Base-by-base conservation (phyloP, 1,284 basidiomycete species). In the Ceratorhiza oryzae-sativae region DNA sequence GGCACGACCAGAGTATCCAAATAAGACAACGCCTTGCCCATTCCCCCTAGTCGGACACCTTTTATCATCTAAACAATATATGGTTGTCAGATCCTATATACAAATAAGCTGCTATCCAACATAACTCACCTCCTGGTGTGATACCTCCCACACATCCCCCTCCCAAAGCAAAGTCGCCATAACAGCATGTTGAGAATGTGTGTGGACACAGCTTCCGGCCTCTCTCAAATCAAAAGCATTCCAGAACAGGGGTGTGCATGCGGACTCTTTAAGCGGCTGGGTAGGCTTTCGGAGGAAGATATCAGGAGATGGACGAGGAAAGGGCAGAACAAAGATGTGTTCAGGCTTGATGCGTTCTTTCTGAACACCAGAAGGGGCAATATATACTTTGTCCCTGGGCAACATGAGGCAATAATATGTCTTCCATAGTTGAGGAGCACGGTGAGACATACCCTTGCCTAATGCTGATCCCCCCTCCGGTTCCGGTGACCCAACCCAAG, bases 211-310 rank as follows among this genome's bases (percentile, higher is more conserved):
- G 60, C 91, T 90, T 0, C 90, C 90, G 2, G 92, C 92, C 63
- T 86, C 83, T 23, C 92, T 84, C 76, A 90, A 80, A 34, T 90
- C 89, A 79, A 93, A 95, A 1, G 93, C 92, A 78, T 94, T 94
- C 91, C 91, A 94, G 82, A 95, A 95, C n/a, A 95, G 82, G 6
- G 93, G 93, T 0, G 93, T 94, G 79, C 92, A 94, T 1, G 90
- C 90, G 0, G 89, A 91, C 77, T 93, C 91, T 76, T 90, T 92
- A 74, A 93, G 82, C 75, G 87, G 86, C 74, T 84, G 80, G 15
- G 82, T 82, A 1, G 93, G 92, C 36, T 88, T 86, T 60, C 92
- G 86, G 61, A 94, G 85, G 80, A 93, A 93, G 73, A 88, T 83
- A 61, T 91, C 86, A 2, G 84, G 78, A 0, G 80, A 80, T 1